A percentile compares a stretch with the other conserved stretches of the same genome.
These are phyloP conservation scores for Gremmenia infestans DNA, from an alignment of 2,329 filamentous ascomycete species.

Conservation along the genomic window DNA sequence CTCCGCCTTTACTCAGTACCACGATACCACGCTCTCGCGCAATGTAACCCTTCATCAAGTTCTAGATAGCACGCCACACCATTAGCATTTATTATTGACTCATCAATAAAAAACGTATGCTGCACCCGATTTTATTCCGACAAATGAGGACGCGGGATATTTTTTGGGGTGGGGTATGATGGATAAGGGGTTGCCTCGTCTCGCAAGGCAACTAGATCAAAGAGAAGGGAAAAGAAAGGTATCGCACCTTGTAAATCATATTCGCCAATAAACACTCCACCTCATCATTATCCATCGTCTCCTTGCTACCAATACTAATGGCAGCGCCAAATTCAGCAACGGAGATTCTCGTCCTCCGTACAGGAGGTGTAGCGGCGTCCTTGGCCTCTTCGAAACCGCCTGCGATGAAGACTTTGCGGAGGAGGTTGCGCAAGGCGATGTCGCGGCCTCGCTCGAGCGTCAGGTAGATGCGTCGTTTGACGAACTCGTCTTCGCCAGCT, in stretches of 20 bases:
- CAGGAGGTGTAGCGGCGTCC: constrained; percentile 55
- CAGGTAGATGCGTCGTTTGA: constrained; percentile 88
- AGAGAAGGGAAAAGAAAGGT: neutral
- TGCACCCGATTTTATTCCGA: constrained; percentile 7
- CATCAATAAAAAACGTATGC: constrained; percentile 1
- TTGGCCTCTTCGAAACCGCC: constrained; percentile 78
- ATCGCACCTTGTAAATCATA: constrained; percentile 91
- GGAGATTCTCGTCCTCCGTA: constrained; percentile 72
- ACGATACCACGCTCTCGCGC: constrained; percentile 84
- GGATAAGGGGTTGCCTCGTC: constrained; percentile 12
- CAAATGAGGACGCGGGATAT: constrained; percentile 3
- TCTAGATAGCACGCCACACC: constrained; percentile 17
- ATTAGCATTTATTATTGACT: constrained; percentile 11
- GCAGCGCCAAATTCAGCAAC: constrained; percentile 82
- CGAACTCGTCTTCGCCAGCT: constrained; percentile 84
- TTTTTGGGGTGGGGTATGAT: neutral
- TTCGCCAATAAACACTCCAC: constrained; percentile 94
- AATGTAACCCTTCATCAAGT: constrained; percentile 91
- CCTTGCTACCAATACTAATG: constrained; percentile 64
- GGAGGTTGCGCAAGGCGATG: constrained; percentile 83
- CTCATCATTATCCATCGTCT: constrained; percentile 77
- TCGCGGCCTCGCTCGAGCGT: constrained; percentile 90
- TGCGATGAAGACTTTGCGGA: constrained; percentile 83
- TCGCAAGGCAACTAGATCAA: constrained; percentile 1
- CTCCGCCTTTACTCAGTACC: constrained; percentile 86